A percentile compares a stretch with the other conserved stretches of the same genome.
phyloP scores from a whole-genome alignment of 495 filamentous ascomycete species.

The Podospora fimiseda region DNA sequence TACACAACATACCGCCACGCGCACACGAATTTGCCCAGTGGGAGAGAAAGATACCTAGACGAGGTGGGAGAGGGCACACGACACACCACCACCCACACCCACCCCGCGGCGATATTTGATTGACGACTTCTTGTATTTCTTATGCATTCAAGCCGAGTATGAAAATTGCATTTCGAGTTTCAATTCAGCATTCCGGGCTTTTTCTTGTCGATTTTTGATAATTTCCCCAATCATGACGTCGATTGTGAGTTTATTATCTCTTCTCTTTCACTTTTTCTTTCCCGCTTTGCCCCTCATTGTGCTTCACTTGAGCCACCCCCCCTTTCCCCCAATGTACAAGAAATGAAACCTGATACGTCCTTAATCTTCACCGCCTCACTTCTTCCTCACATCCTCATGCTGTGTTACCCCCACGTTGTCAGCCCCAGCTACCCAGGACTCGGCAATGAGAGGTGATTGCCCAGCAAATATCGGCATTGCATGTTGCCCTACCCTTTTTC shows the following conservation, averaged over 20 bases:
- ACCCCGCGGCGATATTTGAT: too few species aligned
- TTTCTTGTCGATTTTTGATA: neutral
- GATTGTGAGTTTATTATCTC: constrained; percentile 42
- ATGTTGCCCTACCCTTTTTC: neutral
- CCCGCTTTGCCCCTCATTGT: constrained; percentile 1
- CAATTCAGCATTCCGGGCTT: neutral
- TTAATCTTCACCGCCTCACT: constrained; percentile 19
- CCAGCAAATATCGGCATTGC: constrained; percentile 9
- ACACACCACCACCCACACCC: neutral
- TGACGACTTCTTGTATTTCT: neutral
- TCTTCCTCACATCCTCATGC: neutral
- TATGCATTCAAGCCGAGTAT: neutral
- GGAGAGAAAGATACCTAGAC: too few species aligned
- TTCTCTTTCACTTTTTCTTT: too few species aligned
- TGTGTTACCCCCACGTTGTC: constrained; percentile 2
- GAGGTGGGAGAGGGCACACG: neutral
- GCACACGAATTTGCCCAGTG: neutral
- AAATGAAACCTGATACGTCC: too few species aligned
- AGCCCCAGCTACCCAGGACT: neutral
- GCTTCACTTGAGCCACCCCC: neutral
- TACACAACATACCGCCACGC: neutral
- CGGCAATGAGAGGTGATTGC: constrained; percentile 6
- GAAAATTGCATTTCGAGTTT: neutral
- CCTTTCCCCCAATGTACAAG: too few species aligned
- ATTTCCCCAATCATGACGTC: constrained; percentile 34